Base-by-base conservation (phyloP, 345 rosid species). In the Moricandia arvensis region DNA sequence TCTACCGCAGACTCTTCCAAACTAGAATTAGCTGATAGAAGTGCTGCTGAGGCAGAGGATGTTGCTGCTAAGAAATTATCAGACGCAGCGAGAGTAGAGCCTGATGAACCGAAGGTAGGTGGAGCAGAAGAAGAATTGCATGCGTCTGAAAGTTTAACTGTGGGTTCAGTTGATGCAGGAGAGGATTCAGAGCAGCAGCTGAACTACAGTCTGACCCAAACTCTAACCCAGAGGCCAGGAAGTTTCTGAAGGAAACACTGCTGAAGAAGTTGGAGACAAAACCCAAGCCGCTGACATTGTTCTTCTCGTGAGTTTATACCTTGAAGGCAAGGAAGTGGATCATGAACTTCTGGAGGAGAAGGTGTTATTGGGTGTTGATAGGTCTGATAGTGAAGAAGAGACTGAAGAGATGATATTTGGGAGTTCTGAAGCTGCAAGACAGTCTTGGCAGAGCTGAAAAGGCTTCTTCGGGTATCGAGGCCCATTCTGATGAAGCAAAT, bases 391-490 rank as follows among this genome's bases (percentile, higher is more conserved):
- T 16, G 97, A 90, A 74, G 90, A 79, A 27, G 97, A 88, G 57
- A 81, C 83, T 45, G 97, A 90, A 26, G 85, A 77, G 59, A 77
- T 85, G 86, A 69, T 91, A 41, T 88, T 88, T 86, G 93, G 87
- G 78, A 84, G 84, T 84, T 81, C 95, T 29, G 89, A 88, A 81
- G 91, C 93, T 82, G 96, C 98, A 73, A 86, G 77, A 78, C 87
- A 86, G 69, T 91, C 81, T 72, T 93, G 82, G 55, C 55, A 49
- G 55, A 49, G 55, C 55, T 49, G 55, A 49, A 49, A 49, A 49
- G 55, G 55, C 82, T 51, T 85, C 91, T 41, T 80, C 88, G 11
- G 89, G 82, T 66, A 80, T 75, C 38, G 90, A 81, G 72, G 83
- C 89, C 53, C 86, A 77, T 58, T 82, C 90, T 31, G 90, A 79